phyloP scores from a whole-genome alignment of 2,329 filamentous ascomycete genomes.

The Botryosphaeria agaves region DNA sequence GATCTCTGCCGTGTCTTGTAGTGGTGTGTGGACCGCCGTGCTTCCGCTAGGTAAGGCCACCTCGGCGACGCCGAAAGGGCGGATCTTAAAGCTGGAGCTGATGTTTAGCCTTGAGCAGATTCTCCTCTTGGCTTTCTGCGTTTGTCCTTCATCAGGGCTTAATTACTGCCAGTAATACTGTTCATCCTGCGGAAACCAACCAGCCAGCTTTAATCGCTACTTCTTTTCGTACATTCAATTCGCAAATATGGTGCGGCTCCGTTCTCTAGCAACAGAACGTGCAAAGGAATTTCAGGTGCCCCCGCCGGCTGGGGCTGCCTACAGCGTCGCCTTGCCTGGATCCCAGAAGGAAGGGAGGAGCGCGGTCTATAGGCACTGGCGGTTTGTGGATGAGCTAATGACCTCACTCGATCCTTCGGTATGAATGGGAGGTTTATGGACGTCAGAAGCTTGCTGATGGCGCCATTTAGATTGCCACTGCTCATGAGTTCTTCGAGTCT shows the following conservation, averaged over 20 bases:
- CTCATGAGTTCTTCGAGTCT: constrained; percentile 66
- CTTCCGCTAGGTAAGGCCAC: too few relatives aligned
- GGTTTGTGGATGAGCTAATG: constrained; percentile 54
- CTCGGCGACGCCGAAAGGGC: too few relatives aligned
- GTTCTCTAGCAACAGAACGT: constrained; percentile 8
- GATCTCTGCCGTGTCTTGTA: too few relatives aligned
- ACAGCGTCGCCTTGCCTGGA: constrained; percentile 61
- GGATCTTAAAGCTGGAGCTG: too few relatives aligned
- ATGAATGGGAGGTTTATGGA: constrained; percentile 1
- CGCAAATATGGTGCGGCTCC: constrained; percentile 1
- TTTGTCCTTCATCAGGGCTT: too few relatives aligned
- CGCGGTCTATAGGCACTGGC: constrained; percentile 70
- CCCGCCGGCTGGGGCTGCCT: constrained; percentile 60
- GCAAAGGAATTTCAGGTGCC: constrained; percentile 35
- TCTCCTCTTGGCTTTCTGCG: too few relatives aligned
- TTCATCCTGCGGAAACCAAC: too few relatives aligned
- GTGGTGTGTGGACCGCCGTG: too few relatives aligned
- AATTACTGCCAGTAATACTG: too few relatives aligned
- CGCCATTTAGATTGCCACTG: constrained; percentile 36
- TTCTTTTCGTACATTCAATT: not conserved
- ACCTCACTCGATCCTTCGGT: constrained; percentile 50
- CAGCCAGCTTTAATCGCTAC: not conserved
- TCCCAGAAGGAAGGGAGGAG: constrained; percentile 56
- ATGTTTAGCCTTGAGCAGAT: too few relatives aligned
- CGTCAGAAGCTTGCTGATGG: constrained; percentile 3